Evolutionary conservation across 805 yeast species (phyloP), one percentile per base, ranked within the genome.

Genomic region (Schizosaccharomyces osmophilus): DNA sequence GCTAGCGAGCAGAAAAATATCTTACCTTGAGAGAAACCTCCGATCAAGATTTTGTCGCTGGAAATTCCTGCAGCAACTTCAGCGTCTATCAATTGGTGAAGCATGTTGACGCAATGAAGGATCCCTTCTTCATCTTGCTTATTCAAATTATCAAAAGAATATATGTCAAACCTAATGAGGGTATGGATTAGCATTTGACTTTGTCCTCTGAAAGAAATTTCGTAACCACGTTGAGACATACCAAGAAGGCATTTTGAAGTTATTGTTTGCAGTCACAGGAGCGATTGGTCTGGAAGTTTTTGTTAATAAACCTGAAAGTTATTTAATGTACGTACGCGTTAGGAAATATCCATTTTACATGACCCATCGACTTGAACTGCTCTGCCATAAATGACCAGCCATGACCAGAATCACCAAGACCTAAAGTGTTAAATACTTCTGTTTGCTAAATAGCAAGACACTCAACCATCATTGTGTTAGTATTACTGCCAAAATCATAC

Each of bases 1-100:
- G 41, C 41, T 11, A 36, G 41, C 32, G 8, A 11, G 3, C 8
- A n/a, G 24, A 4, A 24, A n/a, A n/a, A 11, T 19, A 11, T 19
- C 26, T 45, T 45, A 19, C 98, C 98, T 73, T 93, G 98, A 4
- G 94, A 84, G 69, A 93, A 93, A 0, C 98, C 98, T 43, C 97
- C 97, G 62, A 93, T 74, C n/a, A 93, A 74, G 59, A 93, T 84
- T 61, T 84, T 79, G 43, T 68, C 66, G 13, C 73, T 62, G 6
- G 73, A 68, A 29, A 73, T 68, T 5, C 77, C 77, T 6, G 63
- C 63, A 9, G 62, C 65, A 29, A 70, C 65, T 63, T 71, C 74
- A 41, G 68, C 67, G 22, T 64, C 64, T 31, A 75, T 63, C 13
- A 73, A 65, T 42, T 61, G 61, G 61, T 69, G 65, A 48, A 74